phyloP scores from a whole-genome alignment of 148 eudicot genomes.

The Arbutus unedo region DNA sequence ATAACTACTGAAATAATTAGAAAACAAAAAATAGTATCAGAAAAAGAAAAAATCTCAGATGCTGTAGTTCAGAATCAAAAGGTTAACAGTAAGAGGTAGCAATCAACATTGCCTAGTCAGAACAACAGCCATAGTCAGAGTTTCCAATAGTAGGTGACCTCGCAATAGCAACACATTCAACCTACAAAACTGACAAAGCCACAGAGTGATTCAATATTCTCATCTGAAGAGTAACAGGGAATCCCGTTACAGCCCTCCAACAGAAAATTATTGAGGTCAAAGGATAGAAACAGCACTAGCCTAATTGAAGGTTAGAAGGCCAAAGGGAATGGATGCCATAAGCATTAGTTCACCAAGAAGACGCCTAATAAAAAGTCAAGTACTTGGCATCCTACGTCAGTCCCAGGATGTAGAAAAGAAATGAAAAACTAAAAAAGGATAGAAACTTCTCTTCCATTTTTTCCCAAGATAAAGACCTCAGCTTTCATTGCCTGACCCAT shows the following conservation, averaged over 20 bases:
- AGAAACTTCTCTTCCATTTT: neutral
- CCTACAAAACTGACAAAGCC: neutral
- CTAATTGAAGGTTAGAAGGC: conserved; percentile 1
- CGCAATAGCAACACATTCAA: neutral
- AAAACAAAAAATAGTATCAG: neutral
- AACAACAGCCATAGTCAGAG: neutral
- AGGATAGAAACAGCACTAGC: neutral
- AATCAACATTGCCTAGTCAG: neutral
- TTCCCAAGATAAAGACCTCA: neutral
- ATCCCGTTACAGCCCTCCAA: neutral
- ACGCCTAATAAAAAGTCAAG: neutral
- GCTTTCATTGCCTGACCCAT: neutral
- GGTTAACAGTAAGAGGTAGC: neutral
- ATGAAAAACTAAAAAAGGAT: neutral
- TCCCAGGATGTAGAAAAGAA: neutral
- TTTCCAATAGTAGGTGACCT: neutral
- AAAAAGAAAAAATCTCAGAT: neutral
- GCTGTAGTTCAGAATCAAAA: neutral
- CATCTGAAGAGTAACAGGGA: neutral
- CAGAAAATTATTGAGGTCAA: neutral
- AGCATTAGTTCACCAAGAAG: neutral
- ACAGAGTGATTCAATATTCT: neutral
- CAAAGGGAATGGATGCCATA: neutral
- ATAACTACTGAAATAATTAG: neutral
- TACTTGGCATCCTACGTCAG: neutral